Base-by-base conservation (phyloP, 495 filamentous ascomycete genomes). In the Neurospora cerealis region DNA sequence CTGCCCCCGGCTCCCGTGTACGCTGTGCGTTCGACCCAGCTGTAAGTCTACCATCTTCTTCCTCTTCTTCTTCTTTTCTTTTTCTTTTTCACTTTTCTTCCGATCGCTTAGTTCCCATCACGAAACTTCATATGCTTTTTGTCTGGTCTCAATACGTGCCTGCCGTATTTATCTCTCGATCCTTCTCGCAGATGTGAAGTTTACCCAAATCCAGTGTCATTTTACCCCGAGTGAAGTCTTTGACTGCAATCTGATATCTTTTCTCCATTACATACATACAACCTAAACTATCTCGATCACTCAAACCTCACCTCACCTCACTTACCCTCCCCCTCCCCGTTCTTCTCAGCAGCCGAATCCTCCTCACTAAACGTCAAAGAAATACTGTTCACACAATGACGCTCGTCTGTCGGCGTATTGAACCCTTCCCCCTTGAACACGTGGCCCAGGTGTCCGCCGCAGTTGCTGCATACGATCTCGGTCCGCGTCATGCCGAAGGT, bases 361-460 rank as follows among this genome's bases (percentile, higher is more conserved):
- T 91, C 88, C 24, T 84, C 81, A 1, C 81, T 84, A 81, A 99
- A 99, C 72, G 88, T 95, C 84, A 99, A 85, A 81, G 93, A 96
- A 28, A 98, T 83, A 76, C 93, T 96, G 80, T 99, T 99, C 70
- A 99, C 96, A 81, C 96, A 99, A 84, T 99, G 96, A 70, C 96
- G 85, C 89, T 98, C 95, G 81, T 99, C 92, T 69, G 95, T 98
- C 62, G 96, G 94, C 21, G 93, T 98, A 11, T 86, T 80, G 82
- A 90, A 97, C 46, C 94, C 93, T 82, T 99, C 96, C 9, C 96
- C 96, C 86, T 97, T 96, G 79, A 99, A 99, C 42, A 98, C 94
- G 86, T 99, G 96, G 34, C 96, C 96, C 71, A 99, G 81, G 86
- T 99, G 96, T 4, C 96, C 96, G 5, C 96, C 96, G 78, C 96